Conservation (phyloP, 225 moss, liverwort and hornwort species). For the Polytrichum commune region DNA sequence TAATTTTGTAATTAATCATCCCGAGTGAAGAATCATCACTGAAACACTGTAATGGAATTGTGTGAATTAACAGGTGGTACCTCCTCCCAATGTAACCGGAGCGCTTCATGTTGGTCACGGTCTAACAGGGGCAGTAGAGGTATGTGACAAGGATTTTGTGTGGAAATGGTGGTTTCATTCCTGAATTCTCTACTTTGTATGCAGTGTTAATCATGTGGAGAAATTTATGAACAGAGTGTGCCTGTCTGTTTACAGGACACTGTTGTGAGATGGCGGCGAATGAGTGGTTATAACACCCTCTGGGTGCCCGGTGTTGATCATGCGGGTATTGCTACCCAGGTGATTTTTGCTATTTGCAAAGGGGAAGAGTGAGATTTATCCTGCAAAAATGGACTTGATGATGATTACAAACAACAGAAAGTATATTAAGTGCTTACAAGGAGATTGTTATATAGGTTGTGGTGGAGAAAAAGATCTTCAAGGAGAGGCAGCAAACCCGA, state of each 20-base stretch:
- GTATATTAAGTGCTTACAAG: background rate
- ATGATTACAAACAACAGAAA: no score
- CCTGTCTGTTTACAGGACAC: constrained; percentile 49
- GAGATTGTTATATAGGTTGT: constrained; percentile 62
- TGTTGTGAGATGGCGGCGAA: constrained; percentile 79
- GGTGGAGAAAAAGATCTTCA: constrained; percentile 81
- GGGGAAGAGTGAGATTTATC: background rate
- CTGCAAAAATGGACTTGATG: no score
- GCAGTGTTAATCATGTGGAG: background rate
- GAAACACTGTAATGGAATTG: no score
- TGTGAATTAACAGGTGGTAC: constrained; percentile 58
- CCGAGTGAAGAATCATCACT: no score
- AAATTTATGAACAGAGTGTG: background rate
- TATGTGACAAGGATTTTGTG: constrained; percentile 9
- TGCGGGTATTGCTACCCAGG: constrained; percentile 98
- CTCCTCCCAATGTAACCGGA: constrained; percentile 95
- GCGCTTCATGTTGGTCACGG: constrained; percentile 97
- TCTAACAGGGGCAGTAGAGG: constrained; percentile 82
- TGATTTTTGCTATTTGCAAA: constrained; percentile 18
- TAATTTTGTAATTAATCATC: background rate
- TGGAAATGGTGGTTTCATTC: background rate
- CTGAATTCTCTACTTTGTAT: background rate
- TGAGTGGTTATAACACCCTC: constrained; percentile 92
- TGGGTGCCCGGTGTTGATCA: constrained; percentile 97
- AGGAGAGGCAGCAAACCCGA: constrained; percentile 69